phyloP scores from a whole-genome alignment of 805 yeast species.

The Cyberlindnera maritima region DNA sequence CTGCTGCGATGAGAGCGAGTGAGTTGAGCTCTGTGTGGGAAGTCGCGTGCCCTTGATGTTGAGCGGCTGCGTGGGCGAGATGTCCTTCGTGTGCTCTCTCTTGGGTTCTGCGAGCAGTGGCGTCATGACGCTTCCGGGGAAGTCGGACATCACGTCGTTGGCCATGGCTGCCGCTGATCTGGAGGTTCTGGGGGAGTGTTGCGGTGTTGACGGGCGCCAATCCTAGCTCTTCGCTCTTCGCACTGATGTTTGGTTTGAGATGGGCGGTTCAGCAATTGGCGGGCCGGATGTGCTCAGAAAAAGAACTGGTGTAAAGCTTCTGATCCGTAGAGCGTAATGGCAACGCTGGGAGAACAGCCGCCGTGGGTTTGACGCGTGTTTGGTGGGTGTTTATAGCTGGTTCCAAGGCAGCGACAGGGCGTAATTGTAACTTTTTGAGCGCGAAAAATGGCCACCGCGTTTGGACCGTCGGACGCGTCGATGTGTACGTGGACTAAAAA shows the following conservation, averaged over 20 bases:
- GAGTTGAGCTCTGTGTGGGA: conserved; percentile 5
- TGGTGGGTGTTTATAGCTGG: background rate
- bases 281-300: background rate
- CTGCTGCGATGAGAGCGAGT: conserved; percentile 18
- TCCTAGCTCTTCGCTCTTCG: background rate
- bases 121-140: conserved; percentile 8
- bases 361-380: background rate
- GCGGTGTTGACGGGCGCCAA: too few relatives aligned
- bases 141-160: conserved; percentile 6
- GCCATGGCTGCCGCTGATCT: background rate
- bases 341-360: background rate
- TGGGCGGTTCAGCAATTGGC: background rate
- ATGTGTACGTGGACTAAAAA: too few relatives aligned
- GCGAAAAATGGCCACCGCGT: too few relatives aligned
- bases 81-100: conserved; percentile 6
- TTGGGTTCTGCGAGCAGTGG: conserved; percentile 4
- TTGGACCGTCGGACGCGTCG: too few relatives aligned
- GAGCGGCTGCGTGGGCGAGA: conserved; percentile 29
- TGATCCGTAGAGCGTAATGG: background rate
- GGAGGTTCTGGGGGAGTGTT: background rate
- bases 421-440: too few relatives aligned
- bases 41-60: conserved; percentile 12
- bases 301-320: background rate
- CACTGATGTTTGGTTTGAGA: background rate
- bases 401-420: too few relatives aligned